Evolutionary conservation across 306 rosid species (phyloP).

Genomic region (Trifolium dubium): DNA sequence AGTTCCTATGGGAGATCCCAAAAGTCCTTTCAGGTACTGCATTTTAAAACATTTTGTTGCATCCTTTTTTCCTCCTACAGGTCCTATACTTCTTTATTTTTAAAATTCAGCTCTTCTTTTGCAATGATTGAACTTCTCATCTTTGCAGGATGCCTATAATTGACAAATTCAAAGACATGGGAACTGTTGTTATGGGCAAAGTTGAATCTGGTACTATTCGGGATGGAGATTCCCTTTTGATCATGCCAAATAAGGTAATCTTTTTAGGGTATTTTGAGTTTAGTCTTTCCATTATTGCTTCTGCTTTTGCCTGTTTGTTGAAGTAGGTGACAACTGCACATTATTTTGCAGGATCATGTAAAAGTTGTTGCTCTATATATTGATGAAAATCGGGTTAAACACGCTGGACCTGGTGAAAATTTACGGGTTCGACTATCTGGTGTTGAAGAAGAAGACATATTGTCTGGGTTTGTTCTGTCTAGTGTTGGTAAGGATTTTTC

Average conservation of each 20-base stretch:
- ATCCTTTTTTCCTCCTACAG: background rate
- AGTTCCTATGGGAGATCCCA: slow-evolving; percentile 77
- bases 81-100: slow-evolving; percentile 6
- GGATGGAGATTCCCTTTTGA: slow-evolving; percentile 80
- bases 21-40: slow-evolving; percentile 83
- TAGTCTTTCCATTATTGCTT: background rate
- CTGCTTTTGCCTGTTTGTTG: background rate
- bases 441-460: slow-evolving; percentile 82
- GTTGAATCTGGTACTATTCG: slow-evolving; percentile 85
- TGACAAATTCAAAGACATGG: slow-evolving; percentile 97
- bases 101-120: background rate
- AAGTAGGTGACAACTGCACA: slow-evolving; percentile 34
- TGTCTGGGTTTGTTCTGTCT: slow-evolving; percentile 79
- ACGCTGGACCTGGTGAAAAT: slow-evolving; percentile 99
- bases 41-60: slow-evolving; percentile 21
- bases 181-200: slow-evolving; percentile 96
- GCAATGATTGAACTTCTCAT: slow-evolving; percentile 30
- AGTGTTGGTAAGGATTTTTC: slow-evolving; percentile 67
- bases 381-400: slow-evolving; percentile 72
- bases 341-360: slow-evolving; percentile 68
- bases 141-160: slow-evolving; percentile 83
- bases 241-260: slow-evolving; percentile 96
- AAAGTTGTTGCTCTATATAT: slow-evolving; percentile 69
- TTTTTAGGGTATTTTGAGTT: slow-evolving; percentile 1
- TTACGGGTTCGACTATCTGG: slow-evolving; percentile 86